Base-by-base conservation (phyloP, 2,329 filamentous ascomycete genomes). In the Daldinia sp. region DNA sequence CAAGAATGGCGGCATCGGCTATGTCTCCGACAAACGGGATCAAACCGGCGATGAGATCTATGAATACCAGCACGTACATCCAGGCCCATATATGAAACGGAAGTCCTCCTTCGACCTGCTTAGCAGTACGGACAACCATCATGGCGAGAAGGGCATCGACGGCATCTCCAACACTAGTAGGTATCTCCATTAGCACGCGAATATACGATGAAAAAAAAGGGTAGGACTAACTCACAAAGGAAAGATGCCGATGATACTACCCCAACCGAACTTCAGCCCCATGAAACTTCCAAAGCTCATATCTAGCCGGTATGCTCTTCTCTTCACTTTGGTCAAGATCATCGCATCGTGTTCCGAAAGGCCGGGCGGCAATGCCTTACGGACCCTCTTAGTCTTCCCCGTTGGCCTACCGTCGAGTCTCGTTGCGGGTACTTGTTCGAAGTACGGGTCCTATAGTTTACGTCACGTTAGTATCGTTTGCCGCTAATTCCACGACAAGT, bases 221-320 rank as follows among this genome's bases (percentile, higher is more conserved):
- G 19, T 11, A 8, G 58, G 15, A 67, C 10, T 58, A n/a, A 85
- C 91, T 83, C 84, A 93, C 86, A 86, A 86, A 70, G 95, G 95
- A 56, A 98, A 77, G 6, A 98, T 75, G 11, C 90, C 95, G 71
- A 98, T 92, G 60, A 97, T 85, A 70, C 90, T 91, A 52, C 91
- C 87, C 93, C 93, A 97, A 56, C 95, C 95, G 74, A 98, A 94
- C 60, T 89, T 87, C 61, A 96, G 84, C 41, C 93, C 93, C 67
- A 90, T 86, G 73, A 92, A 86, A 73, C 86, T 93, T 81, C 94
- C 96, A 4, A 97, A 85, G 57, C 85, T 87, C 82, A 93, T 90
- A 77, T 98, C 95, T 23, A 97, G 86, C 34, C 87, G 85, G 78
- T 97, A 96, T 30, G 95, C 93, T 61, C 90, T 85, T 71, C 90